Evolutionary conservation across 345 rosid species (phyloP), one percentile per base, ranked within the genome.

Genomic region (Brassica juncea): DNA sequence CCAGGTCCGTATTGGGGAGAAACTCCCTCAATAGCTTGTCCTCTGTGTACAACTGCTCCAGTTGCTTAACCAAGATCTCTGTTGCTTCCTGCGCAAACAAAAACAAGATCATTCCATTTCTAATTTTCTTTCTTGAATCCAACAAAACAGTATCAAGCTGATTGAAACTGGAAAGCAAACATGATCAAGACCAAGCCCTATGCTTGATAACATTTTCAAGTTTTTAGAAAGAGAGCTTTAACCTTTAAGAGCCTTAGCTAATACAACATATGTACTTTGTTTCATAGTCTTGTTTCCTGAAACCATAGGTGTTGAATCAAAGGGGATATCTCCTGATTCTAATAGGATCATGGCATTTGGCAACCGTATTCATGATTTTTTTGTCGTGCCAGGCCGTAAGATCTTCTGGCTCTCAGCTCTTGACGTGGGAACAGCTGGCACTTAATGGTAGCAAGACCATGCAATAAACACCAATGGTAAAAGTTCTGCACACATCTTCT

Each of bases 301-400:
- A 28, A 28, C 76, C 59, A 4, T 68, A 92, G 98, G 95, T 95
- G 76, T 80, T 94, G 86, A 91, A 91, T 73, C 82, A 93, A 30
- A 92, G 95, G 98, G 98, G 98, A 59, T 94, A 94, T 84, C 98
- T 97, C 0, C 92, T 92, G 75, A 94, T 89, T 77, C 80, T 94
- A 57, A 94, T 94, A 85, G 97, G 97, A 83, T 92, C 98, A 30
- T 92, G 94, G 87, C 94, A n/a, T 92, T 94, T 52, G 89, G 97
- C 73, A 94, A 92, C 76, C 88, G 87, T 34, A 86, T 92, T 66
- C 97, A 91, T 75, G 97, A 89, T 84, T 88, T 94, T 84, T 88
- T 94, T 74, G 82, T 91, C 68, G 94, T 89, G 76, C 95, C 97
- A 65, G 91, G 90, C 76, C 94, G 87, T 81, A 86, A 87, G 71